Evolutionary conservation across 192 early-diverging fungal genomes (phyloP).

Genomic region (Gonapodya sp.): DNA sequence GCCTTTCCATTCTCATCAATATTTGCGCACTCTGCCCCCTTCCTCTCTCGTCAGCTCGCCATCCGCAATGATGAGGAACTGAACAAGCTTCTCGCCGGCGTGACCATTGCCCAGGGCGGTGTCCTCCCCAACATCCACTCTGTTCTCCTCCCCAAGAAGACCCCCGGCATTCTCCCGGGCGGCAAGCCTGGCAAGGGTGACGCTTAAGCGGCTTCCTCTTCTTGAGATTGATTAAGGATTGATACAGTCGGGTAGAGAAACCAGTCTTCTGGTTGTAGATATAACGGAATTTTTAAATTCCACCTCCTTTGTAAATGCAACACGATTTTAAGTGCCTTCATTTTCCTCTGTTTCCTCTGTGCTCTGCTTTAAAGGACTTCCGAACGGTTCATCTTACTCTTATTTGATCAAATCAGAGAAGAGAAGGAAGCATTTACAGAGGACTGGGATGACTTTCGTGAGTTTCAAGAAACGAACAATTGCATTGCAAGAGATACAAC

Average conservation of each 20-base stretch:
- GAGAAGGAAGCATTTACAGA: no score
- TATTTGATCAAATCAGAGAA: no score
- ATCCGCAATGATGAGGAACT: slow-evolving; percentile 94
- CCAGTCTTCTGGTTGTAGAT: not conserved
- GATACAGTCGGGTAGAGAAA: no score
- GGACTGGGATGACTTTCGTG: no score
- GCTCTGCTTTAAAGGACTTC: no score
- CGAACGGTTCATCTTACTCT: no score
- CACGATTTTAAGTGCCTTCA: not conserved
- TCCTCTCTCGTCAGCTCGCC: slow-evolving; percentile 57
- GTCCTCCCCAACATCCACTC: slow-evolving; percentile 88
- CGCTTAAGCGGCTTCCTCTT: not conserved
- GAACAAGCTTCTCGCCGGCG: slow-evolving; percentile 80
- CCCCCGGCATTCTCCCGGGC: slow-evolving; percentile 53
- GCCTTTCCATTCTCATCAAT: no score
- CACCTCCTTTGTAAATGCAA: no score
- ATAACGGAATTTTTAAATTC: slow-evolving; percentile 2
- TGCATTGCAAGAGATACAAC: no score
- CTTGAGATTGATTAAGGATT: no score
- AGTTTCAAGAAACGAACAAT: no score
- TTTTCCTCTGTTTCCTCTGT: not conserved
- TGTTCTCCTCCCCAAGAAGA: slow-evolving; percentile 74
- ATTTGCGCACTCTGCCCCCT: not conserved
- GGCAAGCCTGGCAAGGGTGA: slow-evolving; percentile 23
- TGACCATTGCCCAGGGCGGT: slow-evolving; percentile 91